Base-by-base conservation (phyloP, 2,329 filamentous ascomycete genomes). In the Stachybotrys chartarum region DNA sequence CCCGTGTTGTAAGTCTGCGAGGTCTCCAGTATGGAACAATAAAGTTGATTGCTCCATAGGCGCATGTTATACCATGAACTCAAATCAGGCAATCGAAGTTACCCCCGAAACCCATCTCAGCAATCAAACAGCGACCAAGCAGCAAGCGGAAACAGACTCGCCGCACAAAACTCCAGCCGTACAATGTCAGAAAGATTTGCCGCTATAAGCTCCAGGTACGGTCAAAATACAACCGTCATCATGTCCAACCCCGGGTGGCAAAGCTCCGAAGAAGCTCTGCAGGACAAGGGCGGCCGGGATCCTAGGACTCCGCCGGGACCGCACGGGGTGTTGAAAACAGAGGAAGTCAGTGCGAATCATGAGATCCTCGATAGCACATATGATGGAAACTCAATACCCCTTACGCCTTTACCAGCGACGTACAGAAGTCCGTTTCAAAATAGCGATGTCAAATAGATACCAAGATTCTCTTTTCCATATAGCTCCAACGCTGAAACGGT, bases 61-160 rank as follows among this genome's bases (percentile, higher is more conserved):
- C 61, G 68, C 42, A 71, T 71, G 68, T 17, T 71, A 1, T 71
- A 69, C 46, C 66, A 59, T 32, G 68, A 71, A 52, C 57, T 71
- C 16, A 68, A 65, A 47, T 67, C 64, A 1, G 68, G 65, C 14
- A 60, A 64, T 24, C 57, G 60, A 12, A 67, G 66, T 47, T 68
- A 68, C 17, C 59, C 54, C 10, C 57, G 58, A 42, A 63, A 60
- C 44, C 61, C 57, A 39, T 63, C 66, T 8, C 52, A 59, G 12
- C 24, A 24, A 24, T 42, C 35, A 5, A 42, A 42, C 14, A 10
- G 10, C 8, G 35, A 5, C 8, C 10, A 42, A 42, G 14, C 14
- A 14, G 35, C 10, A 10, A 42, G 10, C 35, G 35, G 35, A 10
- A 10, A 14, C 35, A 10, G 35, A 10, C 10, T 42, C 10, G 14